Evolutionary conservation across 176 grass and related monocot species (phyloP), one percentile per base, ranked within the genome.

Genomic region (Themeda triandra): DNA sequence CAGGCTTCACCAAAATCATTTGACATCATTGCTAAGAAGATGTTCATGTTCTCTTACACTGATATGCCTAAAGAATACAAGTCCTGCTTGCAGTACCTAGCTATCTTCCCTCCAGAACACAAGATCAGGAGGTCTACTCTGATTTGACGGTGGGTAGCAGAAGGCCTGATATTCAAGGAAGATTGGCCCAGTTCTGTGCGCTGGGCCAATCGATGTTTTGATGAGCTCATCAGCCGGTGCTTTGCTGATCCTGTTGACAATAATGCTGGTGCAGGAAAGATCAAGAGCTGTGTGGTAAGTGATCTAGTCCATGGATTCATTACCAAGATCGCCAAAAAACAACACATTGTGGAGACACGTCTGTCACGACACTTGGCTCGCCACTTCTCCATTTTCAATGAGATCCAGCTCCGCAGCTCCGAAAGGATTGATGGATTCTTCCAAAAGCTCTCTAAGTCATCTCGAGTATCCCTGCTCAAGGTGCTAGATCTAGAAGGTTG

Each of bases 401-500:
- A 64, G 18, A 10, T 86, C 42, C 77, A 2, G 8, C 84, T 86
- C 13, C 68, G 69, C 1, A 6, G 41, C 58, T 86, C 69, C 8
- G 68, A 80, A 63, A 21, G 1, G 4, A 80, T 82, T 0, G 39
- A 46, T 0, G 19, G 17, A 7, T 85, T 79, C 66, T 78, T 85
- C 4, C 0, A 71, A 2, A 24, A 0, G 27, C 35, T 85, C 35
- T 60, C 24, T 60, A 3, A 23, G 25, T 85, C 64, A 70, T 32
- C 75, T 24, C 36, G 8, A 63, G 13, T 85, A 5, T 71, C 83
- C 13, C 1, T 53, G 4, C 54, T 86, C 67, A 86, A 80, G 68
- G 84, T 80, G 6, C 77, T 86, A 51, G 77, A 86, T 86, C 58
- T 85, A 63, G 49, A 85, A 79, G 49, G 17, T 1, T 85, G 83